phyloP scores from a whole-genome alignment of 1,284 basidiomycete species.

The Sanghuangporus sanghuang region DNA sequence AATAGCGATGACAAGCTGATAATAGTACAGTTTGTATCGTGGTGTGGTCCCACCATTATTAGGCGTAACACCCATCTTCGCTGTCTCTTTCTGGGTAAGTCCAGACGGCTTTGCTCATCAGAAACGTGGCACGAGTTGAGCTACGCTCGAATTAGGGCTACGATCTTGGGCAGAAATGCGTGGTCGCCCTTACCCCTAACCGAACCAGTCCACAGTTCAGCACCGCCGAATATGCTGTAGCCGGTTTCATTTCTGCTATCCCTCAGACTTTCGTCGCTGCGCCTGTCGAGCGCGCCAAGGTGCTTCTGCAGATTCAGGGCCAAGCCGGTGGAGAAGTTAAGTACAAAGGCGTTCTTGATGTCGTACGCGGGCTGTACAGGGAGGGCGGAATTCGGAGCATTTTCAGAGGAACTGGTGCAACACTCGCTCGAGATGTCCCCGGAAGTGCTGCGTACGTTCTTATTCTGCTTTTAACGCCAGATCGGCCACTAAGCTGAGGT shows the following conservation, averaged over 20 bases:
- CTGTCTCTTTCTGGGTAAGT: constrained; percentile 94
- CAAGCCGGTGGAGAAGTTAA: constrained; percentile 69
- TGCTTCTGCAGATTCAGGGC: constrained; percentile 91
- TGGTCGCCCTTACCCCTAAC: constrained; percentile 68
- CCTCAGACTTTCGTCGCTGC: constrained; percentile 91
- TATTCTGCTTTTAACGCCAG: background rate
- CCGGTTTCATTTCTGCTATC: constrained; percentile 93
- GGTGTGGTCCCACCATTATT: constrained; percentile 95
- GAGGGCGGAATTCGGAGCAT: constrained; percentile 93
- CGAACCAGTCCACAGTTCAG: constrained; percentile 62
- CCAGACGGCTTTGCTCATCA: background rate
- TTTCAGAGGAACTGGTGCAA: constrained; percentile 91
- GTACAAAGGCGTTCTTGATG: constrained; percentile 92
- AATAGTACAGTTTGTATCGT: constrained; percentile 73
- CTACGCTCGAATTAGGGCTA: constrained; percentile 61
- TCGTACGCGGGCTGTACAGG: constrained; percentile 87
- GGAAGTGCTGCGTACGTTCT: constrained; percentile 87
- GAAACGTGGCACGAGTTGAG: background rate
- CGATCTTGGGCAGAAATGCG: constrained; percentile 89
- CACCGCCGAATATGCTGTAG: constrained; percentile 82
- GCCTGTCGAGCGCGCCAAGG: constrained; percentile 97
- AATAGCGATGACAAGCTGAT: background rate
- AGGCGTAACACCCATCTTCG: constrained; percentile 98
- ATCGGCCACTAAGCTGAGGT: constrained; percentile 1
- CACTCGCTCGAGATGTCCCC: constrained; percentile 91